phyloP scores from a whole-genome alignment of 129 eudicot species.

The Lonicera japonica region DNA sequence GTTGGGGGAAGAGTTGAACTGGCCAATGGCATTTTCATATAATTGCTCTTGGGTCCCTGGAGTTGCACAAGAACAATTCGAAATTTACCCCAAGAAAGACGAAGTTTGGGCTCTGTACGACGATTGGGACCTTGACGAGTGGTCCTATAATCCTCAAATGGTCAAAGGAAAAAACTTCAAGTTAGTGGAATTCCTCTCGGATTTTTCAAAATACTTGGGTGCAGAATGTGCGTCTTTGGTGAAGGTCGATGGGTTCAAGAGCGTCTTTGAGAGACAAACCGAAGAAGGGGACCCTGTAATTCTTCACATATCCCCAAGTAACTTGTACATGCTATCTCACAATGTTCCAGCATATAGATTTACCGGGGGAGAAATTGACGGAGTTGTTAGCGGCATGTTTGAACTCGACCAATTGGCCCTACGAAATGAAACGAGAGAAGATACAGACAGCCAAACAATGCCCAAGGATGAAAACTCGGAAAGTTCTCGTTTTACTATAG shows the following conservation, averaged over 20 bases:
- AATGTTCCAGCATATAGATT: conserved; percentile 43
- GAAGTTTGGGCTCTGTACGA: conserved; percentile 70
- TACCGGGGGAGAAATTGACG: conserved; percentile 39
- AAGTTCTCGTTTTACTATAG: conserved; percentile 10
- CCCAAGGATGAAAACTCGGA: conserved; percentile 18
- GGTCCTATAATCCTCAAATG: conserved; percentile 47
- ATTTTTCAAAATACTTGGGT: conserved; percentile 33
- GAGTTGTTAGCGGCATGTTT: conserved; percentile 40
- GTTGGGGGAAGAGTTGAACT: conserved; percentile 19
- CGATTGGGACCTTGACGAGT: conserved; percentile 52
- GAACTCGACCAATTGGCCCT: conserved; percentile 54
- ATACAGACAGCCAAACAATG: conserved; percentile 12
- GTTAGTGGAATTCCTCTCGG: conserved; percentile 41
- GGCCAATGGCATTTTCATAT: conserved; percentile 36
- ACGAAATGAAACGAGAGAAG: conserved; percentile 14
- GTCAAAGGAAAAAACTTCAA: conserved; percentile 33
- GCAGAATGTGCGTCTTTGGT: conserved; percentile 33
- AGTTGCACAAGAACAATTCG: conserved; percentile 37
- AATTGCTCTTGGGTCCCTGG: conserved; percentile 40
- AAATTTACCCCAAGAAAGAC: conserved; percentile 51
- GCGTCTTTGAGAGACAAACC: conserved; percentile 32
- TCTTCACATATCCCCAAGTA: conserved; percentile 34
- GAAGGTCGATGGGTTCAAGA: conserved; percentile 43
- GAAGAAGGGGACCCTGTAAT: conserved; percentile 22
- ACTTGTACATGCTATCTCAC: conserved; percentile 49